Conservation (phyloP, 768 basidiomycete genomes). For the Mycena venus region DNA sequence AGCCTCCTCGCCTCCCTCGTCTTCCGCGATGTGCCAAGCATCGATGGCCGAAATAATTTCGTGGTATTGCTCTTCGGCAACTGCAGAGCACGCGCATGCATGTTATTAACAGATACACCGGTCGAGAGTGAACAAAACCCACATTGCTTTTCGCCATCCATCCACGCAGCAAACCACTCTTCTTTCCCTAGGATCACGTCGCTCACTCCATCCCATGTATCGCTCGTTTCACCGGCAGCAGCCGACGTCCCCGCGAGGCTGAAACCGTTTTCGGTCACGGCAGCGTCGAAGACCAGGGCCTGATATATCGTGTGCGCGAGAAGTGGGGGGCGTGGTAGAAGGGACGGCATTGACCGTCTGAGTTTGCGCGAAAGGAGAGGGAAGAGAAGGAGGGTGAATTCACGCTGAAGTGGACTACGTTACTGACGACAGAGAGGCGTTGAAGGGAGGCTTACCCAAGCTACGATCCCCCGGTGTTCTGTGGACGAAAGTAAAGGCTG, state of each 20-base stretch:
- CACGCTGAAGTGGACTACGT: conserved; percentile 64
- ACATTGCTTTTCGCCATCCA: conserved; percentile 92
- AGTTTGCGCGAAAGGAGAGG: conserved; percentile 85
- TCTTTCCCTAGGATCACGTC: conserved; percentile 84
- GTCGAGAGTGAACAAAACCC: conserved; percentile 45
- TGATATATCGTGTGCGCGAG: conserved; percentile 98
- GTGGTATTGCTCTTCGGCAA: conserved; percentile 89
- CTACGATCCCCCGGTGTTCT: conserved; percentile 74
- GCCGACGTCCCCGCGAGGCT: conserved; percentile 66
- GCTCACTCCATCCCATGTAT: conserved; percentile 82
- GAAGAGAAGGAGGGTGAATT: conserved; percentile 85
- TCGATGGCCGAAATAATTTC: conserved; percentile 84
- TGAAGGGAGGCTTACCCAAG: conserved; percentile 69
- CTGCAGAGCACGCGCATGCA: conserved; percentile 65
- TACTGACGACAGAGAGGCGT: background rate
- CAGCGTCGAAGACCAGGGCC: conserved; percentile 87
- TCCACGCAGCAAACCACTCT: conserved; percentile 94
- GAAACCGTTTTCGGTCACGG: conserved; percentile 82
- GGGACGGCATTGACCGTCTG: conserved; percentile 75
- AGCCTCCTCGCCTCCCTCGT: conserved; percentile 63
- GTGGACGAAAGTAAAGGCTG: conserved; percentile 78
- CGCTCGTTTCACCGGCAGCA: conserved; percentile 34
- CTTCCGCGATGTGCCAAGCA: conserved; percentile 89
- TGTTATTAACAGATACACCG: conserved; percentile 21
- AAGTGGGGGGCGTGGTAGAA: conserved; percentile 84